These are phyloP conservation scores for Aspergillus ibericus DNA, from an alignment of 2,329 filamentous ascomycete genomes.

Conservation along the genomic window DNA sequence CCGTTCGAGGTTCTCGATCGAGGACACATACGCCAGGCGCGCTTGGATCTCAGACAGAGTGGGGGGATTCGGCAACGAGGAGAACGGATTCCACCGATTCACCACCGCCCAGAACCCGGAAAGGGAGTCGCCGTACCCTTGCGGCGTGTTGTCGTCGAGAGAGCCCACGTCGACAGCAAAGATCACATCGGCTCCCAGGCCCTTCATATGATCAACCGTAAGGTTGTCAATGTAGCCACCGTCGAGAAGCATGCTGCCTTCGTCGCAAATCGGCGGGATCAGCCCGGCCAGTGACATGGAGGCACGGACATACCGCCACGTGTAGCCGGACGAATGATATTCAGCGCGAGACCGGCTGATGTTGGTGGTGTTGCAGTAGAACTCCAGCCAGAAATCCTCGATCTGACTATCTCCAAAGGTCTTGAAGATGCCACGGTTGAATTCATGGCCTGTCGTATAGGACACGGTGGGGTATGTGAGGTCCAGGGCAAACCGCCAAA, in stretches of 20 bases:
- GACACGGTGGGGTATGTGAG: slow-evolving; percentile 94
- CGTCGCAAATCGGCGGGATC: slow-evolving; percentile 90
- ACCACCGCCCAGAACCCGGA: slow-evolving; percentile 93
- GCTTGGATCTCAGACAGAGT: slow-evolving; percentile 96
- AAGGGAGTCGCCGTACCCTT: slow-evolving; percentile 88
- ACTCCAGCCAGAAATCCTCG: slow-evolving; percentile 98
- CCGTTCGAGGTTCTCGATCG: slow-evolving; percentile 88
- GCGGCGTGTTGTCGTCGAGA: slow-evolving; percentile 86
- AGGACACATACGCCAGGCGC: slow-evolving; percentile 89
- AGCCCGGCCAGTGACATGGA: slow-evolving; percentile 96
- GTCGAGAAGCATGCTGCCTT: slow-evolving; percentile 94
- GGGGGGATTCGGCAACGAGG: slow-evolving; percentile 81
- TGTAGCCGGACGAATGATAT: slow-evolving; percentile 93
- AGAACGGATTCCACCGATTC: slow-evolving; percentile 97
- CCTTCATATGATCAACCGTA: slow-evolving; percentile 96
- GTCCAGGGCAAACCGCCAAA: slow-evolving; percentile 97
- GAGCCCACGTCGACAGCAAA: slow-evolving; percentile 95
- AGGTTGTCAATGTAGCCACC: slow-evolving; percentile 97
- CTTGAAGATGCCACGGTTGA: slow-evolving; percentile 98
- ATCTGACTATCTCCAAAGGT: slow-evolving; percentile 96
- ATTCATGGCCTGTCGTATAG: slow-evolving; percentile 97
- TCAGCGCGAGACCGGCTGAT: slow-evolving; percentile 91
- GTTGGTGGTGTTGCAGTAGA: slow-evolving; percentile 99
- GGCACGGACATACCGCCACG: slow-evolving; percentile 93
- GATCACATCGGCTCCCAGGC: slow-evolving; percentile 85